Evolutionary conservation across 345 rosid genomes (phyloP), one percentile per base, ranked within the genome.

Genomic region (Citrus cavaleriei): DNA sequence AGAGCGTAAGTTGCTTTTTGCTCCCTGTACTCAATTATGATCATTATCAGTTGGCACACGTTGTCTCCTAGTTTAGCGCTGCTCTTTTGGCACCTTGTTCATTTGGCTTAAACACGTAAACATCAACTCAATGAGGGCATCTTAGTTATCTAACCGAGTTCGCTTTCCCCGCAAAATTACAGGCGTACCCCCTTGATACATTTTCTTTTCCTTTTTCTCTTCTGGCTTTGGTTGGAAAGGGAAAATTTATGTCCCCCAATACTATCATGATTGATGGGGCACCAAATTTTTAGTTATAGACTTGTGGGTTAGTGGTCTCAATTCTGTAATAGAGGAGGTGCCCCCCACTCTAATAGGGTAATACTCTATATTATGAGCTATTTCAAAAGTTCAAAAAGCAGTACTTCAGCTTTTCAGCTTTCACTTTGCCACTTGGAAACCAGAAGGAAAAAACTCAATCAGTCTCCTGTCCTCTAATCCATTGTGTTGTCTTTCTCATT

Each of bases 381-480:
- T 81, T 78, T 82, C 73, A 40, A 62, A 22, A 61, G 81, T 82
- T 88, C 78, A 40, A 84, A 88, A 87, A 82, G 86, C 83, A 78
- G 68, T 46, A 18, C 59, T 24, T 55, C 61, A 73, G 78, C 77
- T 71, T 83, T 81, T 78, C 61, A 61, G 71, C 73, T 72, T 78
- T 77, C 77, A 49, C 83, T 75, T 73, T 77, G 61, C 74, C 78
- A 71, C 71, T 68, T 77, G 81, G 75, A 77, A 64, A 68, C 84
- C 81, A 34, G 54, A 75, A 74, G 70, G 77, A 69, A 81, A 62
- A 77, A 30, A 78, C 79, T 74, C 79, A 30, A 46, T 79, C 59
- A 25, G 32, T 78, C 76, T 40, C 8, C 4, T 64, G 46, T 72
- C 75, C 75, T 18, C 63, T 24, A 58, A 54, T n/a, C 69, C 78